These are phyloP conservation scores for Ceratobasidium sp. DNA, from an alignment of 1,284 basidiomycete genomes.

Conservation along the genomic window DNA sequence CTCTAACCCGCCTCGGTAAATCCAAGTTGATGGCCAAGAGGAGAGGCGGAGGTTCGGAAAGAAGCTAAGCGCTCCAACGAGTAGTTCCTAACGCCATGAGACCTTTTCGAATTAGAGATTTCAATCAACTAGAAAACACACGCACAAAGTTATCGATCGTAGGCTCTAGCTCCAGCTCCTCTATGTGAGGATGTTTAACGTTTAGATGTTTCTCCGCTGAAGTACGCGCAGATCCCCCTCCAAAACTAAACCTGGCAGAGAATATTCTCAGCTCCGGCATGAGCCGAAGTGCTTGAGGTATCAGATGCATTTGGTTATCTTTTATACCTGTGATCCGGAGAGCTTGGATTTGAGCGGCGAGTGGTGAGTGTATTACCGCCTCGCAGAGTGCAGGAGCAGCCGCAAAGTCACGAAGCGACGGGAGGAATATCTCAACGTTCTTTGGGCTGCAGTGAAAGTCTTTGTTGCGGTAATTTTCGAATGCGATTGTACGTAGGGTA, in stretches of 20 bases:
- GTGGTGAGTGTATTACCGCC: not conserved
- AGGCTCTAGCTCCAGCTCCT: constrained; percentile 4
- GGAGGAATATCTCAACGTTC: not conserved
- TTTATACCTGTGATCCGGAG: not conserved
- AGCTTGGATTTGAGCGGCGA: not conserved
- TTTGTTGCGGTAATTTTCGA: not conserved
- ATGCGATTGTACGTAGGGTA: not conserved
- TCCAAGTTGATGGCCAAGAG: not conserved
- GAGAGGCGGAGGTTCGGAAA: not conserved
- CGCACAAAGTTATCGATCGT: not conserved
- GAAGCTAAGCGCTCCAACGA: not conserved
- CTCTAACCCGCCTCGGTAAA: not conserved
- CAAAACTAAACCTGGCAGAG: not conserved
- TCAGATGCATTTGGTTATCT: not conserved
- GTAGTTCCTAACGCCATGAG: not conserved
- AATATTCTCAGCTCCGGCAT: not conserved
- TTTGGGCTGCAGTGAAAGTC: not conserved
- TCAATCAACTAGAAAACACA: not conserved
- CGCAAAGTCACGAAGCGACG: not conserved
- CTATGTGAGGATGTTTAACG: not conserved
- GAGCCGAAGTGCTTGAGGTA: not conserved
- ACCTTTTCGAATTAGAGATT: no score
- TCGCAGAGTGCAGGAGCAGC: not conserved
- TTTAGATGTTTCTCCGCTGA: not conserved
- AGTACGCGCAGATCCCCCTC: not conserved